Base-by-base conservation (phyloP, 257 asterid species). In the Eucommia ulmoides region DNA sequence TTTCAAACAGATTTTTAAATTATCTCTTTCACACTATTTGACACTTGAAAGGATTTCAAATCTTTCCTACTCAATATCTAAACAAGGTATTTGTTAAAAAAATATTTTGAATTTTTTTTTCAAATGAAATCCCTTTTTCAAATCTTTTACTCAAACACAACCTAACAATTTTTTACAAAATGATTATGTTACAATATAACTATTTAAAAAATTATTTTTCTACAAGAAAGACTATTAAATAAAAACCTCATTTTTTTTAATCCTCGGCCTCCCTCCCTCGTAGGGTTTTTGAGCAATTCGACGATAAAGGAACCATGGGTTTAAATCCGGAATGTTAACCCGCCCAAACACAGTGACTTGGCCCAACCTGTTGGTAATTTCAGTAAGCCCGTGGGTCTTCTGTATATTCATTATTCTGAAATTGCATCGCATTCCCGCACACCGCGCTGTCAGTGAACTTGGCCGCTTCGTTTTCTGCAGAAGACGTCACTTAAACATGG, bases 401-500 rank as follows among this genome's bases (percentile, higher is more conserved):
- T 29, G 38, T 29, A 7, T 29, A 29, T 29, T 29, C 12, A 5
- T 7, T 12, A 29, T 12, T 12, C 38, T 29, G 12, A 29, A 12
- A 29, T 5, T 5, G 12, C 12, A 29, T 29, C 12, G 12, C 12
- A 29, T 29, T 29, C 38, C 8, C 38, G 7, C 7, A 29, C 38
- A 7, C 38, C 38, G 7, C 38, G 38, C 38, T 5, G 38, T 29
- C 38, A 5, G n/a, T 29, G 12, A 29, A 29, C 38, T 29, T 12
- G 8, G 12, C 38, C 38, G 7, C 38, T 12, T n/a, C 38, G 38
- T 29, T 12, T 29, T 29, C 12, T 29, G n/a, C n/a, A n/a, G n/a
- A n/a, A 29, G 12, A 5, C 38, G 7, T 5, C 38, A 29, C 38
- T 6, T 16, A 42, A 3, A 24, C 49, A 84, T 77, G 93, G 84